Base-by-base conservation (phyloP, 371 early-diverging fungal species). In the Rhizomucor pusillus region DNA sequence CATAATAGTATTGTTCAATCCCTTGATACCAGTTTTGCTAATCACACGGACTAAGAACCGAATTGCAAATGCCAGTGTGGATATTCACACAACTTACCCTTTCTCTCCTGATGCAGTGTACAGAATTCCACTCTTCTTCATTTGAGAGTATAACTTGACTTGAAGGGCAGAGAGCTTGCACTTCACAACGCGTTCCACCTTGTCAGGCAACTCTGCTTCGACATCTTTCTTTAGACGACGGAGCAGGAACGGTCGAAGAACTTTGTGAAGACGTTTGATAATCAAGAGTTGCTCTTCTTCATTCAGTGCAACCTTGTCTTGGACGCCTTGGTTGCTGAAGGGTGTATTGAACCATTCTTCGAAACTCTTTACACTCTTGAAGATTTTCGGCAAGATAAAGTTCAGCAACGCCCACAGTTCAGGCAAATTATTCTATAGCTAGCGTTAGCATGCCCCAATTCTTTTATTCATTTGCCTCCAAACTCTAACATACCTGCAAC, bases 161-260 rank as follows among this genome's bases (percentile, higher is more conserved):
- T 90, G 99, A 52, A 94, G 73, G 24, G 89, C 80, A 35, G 91
- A 92, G 79, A 91, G 84, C 63, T 87, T 85, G 68, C 95, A 94
- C 64, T 93, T 92, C 59, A 99, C 81, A 24, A 99, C 90, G 16
- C 85, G 88, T 74, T 99, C 99, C 9, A 96, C 89, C 82, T 99
- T 99, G 61, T 96, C 97, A 5, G 99, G 99, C 47, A 99, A 74
- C 50, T 97, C 95, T 0, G 92, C 81, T 72, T 99, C 99, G 25
- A 99, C 99, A 83, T 99, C 99, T 75, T 97, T 97, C 81, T 99
- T 99, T 62, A 99, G 76, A 39, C 99, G 88, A 40, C 99, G 82
- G 47, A 99, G 76, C 73, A 99, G 80, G 82, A 99, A 95, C 13
- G 99, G 99, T 16, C 97, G 87, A 34, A 99, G 78, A 19, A 99